Evolutionary conservation across 192 early-diverging fungal genomes (phyloP).

Genomic region (Podochytrium sp.): DNA sequence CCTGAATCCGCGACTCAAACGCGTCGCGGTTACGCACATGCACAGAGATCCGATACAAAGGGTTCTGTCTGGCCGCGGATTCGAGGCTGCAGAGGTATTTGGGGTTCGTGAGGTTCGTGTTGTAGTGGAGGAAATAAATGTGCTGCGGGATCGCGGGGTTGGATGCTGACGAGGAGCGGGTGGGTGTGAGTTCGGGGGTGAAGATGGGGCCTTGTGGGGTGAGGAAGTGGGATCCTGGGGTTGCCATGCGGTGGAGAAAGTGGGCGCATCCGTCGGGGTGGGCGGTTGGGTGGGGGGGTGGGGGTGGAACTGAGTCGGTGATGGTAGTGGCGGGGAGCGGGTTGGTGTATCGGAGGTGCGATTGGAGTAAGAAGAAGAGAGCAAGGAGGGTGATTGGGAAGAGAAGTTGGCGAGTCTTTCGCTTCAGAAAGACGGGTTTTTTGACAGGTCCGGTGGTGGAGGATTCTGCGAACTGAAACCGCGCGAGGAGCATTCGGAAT

Average conservation of each 20-base stretch:
- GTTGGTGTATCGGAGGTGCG: too few relatives aligned
- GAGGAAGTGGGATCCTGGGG: not conserved
- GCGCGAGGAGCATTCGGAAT: too few relatives aligned
- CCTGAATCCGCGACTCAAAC: not conserved
- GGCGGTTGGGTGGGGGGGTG: too few relatives aligned
- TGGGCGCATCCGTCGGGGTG: not conserved
- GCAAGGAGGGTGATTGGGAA: too few relatives aligned
- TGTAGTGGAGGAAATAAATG: slow-evolving; percentile 46
- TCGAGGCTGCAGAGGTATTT: slow-evolving; percentile 46
- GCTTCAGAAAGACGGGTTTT: too few relatives aligned
- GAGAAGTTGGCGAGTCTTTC: too few relatives aligned
- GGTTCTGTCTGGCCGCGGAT: slow-evolving; percentile 26
- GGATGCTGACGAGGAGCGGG: too few relatives aligned
- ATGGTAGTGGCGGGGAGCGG: too few relatives aligned
- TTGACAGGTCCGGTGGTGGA: too few relatives aligned
- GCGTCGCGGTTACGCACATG: not conserved
- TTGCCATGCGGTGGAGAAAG: not conserved
- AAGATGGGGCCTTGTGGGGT: not conserved
- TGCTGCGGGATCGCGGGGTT: slow-evolving; percentile 16
- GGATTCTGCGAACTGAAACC: too few relatives aligned
- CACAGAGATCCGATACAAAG: not conserved
- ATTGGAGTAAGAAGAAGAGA: too few relatives aligned
- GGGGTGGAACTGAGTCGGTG: too few relatives aligned
- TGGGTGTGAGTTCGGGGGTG: not conserved
- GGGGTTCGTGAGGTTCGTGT: slow-evolving; percentile 18